Percentiles rank a stretch among this genome's conserved stretches.
Evolutionary conservation across 345 rosid species (phyloP).

Genomic region (Acer saccharum): DNA sequence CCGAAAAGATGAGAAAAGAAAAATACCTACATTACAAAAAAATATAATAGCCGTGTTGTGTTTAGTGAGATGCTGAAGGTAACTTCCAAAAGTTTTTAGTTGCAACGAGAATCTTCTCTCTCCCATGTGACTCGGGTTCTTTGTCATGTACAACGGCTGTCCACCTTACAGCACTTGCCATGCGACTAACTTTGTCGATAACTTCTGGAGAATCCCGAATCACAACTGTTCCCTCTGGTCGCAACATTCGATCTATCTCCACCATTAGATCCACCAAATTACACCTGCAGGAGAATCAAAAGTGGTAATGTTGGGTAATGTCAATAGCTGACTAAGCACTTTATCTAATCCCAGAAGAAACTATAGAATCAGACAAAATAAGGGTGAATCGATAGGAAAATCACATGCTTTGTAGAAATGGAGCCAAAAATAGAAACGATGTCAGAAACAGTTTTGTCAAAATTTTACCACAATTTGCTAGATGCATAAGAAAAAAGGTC

Average conservation of each 20-base stretch:
- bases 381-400: neutral
- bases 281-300: constrained; percentile 59
- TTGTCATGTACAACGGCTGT: constrained; percentile 53
- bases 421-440: neutral
- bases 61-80: constrained; percentile 48
- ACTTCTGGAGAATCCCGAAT: constrained; percentile 83
- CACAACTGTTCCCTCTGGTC: constrained; percentile 81
- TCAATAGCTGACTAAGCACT: neutral
- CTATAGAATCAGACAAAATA: neutral
- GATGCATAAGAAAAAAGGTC: neutral
- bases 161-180: constrained; percentile 84
- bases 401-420: neutral
- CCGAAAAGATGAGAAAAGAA: constrained; percentile 28
- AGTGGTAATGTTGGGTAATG: neutral
- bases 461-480: neutral
- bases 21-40: constrained; percentile 42
- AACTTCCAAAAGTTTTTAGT: constrained; percentile 67
- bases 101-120: constrained; percentile 75
- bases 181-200: constrained; percentile 66
- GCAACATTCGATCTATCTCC: constrained; percentile 91
- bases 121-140: constrained; percentile 72
- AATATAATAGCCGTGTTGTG: constrained; percentile 18
- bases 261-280: constrained; percentile 83
- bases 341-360: neutral
- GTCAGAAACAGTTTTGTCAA: neutral